Evolutionary conservation across 139 green algal genomes (phyloP).

Genomic region (Tetraselmis striata): DNA sequence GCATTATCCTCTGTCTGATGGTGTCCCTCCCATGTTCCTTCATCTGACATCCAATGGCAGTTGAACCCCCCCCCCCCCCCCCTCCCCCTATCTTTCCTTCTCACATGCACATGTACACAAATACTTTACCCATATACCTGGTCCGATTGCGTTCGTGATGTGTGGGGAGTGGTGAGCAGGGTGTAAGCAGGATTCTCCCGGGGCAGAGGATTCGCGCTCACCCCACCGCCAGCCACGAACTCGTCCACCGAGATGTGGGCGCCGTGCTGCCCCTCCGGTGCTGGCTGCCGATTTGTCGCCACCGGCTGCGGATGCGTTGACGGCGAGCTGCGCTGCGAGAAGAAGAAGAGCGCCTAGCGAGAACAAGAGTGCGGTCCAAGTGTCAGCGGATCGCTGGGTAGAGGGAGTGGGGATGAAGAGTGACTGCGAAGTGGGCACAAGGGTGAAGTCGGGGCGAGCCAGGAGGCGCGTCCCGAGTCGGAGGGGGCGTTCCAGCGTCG

Average conservation of each 20-base stretch:
- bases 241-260: background rate
- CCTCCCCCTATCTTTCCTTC: background rate
- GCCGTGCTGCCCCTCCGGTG: background rate
- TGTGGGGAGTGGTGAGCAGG: too few species aligned
- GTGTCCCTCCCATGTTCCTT: background rate
- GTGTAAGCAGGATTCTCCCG: background rate
- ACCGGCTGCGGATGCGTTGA: background rate
- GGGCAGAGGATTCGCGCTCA: background rate
- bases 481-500: background rate
- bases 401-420: background rate
- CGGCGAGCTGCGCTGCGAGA: background rate
- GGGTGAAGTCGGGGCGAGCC: background rate
- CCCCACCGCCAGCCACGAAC: background rate
- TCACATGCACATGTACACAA: too few species aligned
- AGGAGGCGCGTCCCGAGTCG: background rate
- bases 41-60: background rate
- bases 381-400: too few species aligned
- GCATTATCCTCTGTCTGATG: too few species aligned
- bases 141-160: too few species aligned
- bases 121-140: too few species aligned
- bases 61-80: too few species aligned
- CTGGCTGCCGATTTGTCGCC: background rate
- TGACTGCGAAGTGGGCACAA: background rate
- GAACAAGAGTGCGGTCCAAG: too few species aligned
- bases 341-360: background rate